Conservation (phyloP, 768 basidiomycete genomes). For the Phylloporus sp. region DNA sequence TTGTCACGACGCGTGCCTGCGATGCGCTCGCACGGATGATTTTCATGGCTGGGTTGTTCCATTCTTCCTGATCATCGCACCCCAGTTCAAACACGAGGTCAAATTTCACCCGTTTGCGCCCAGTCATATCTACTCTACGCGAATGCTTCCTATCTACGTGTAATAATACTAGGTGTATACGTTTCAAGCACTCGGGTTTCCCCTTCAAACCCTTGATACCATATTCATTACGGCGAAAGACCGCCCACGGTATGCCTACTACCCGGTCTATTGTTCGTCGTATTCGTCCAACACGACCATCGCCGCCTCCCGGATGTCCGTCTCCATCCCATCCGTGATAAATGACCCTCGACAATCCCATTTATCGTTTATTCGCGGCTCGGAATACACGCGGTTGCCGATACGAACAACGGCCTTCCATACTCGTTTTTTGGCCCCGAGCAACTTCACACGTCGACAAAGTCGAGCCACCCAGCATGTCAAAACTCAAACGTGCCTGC, state of each 20-base stretch:
- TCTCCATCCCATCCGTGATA: too few species aligned
- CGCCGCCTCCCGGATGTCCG: not conserved
- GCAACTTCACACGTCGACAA: conserved; percentile 11
- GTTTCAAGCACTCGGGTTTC: conserved; percentile 14
- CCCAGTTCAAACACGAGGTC: not conserved
- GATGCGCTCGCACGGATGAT: not conserved
- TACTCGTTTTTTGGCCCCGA: conserved; percentile 2
- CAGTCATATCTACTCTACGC: not conserved
- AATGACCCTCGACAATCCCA: too few species aligned
- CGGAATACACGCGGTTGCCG: conserved; percentile 1
- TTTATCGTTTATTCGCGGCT: not conserved
- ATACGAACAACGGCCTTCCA: not conserved
- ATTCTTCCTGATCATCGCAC: conserved; percentile 7
- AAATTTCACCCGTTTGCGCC: not conserved
- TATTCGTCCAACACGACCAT: conserved; percentile 1
- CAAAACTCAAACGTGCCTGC: conserved; percentile 14
- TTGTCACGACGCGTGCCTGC: not conserved
- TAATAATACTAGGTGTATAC: too few species aligned
- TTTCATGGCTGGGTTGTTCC: not conserved
- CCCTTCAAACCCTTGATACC: not conserved
- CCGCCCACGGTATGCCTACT: conserved; percentile 1
- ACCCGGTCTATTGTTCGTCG: conserved; percentile 10
- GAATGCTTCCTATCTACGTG: not conserved
- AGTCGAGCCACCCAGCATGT: not conserved
- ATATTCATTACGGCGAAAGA: conserved; percentile 13